Evolutionary conservation across 208 protist genomes (phyloP).

Genomic region (Acanthamoeba healyi): DNA sequence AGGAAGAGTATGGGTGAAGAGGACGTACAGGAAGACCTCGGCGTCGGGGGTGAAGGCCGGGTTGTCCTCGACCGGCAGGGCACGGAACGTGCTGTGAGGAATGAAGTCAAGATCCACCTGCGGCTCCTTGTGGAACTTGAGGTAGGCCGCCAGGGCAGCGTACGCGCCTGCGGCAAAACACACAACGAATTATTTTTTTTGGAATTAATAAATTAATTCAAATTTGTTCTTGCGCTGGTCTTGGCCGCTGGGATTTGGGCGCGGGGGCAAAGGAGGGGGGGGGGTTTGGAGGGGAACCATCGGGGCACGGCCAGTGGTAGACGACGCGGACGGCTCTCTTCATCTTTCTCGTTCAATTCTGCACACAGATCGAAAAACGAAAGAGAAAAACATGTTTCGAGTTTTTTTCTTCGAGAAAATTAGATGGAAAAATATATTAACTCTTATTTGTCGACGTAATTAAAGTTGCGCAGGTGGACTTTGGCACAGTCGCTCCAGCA

Average conservation of each 20-base stretch:
- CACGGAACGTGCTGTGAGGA: slow-evolving; percentile 21
- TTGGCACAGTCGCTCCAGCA: too few relatives aligned
- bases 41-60: slow-evolving; percentile 34
- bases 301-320: slow-evolving; percentile 55
- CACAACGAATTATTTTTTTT: too few relatives aligned
- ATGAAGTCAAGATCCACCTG: slow-evolving; percentile 35
- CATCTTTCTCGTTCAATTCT: not conserved
- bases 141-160: slow-evolving; percentile 28
- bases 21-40: slow-evolving; percentile 16
- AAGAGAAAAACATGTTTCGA: too few relatives aligned
- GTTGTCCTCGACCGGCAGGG: slow-evolving; percentile 35
- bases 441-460: too few relatives aligned
- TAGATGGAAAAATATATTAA: not conserved
- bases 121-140: slow-evolving; percentile 33
- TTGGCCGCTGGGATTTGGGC: too few relatives aligned
- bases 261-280: too few relatives aligned
- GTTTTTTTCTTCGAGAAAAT: not conserved
- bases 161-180: slow-evolving; percentile 1
- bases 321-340: slow-evolving; percentile 50
- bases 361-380: not conserved
- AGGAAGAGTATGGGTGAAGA: not conserved
- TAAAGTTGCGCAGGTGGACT: too few relatives aligned
- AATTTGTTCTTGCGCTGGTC: too few relatives aligned
- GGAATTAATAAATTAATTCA: too few relatives aligned
- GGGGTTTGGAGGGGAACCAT: not conserved